Conservation (phyloP, 2,329 filamentous ascomycete genomes). For the Sarocladium strictum region DNA sequence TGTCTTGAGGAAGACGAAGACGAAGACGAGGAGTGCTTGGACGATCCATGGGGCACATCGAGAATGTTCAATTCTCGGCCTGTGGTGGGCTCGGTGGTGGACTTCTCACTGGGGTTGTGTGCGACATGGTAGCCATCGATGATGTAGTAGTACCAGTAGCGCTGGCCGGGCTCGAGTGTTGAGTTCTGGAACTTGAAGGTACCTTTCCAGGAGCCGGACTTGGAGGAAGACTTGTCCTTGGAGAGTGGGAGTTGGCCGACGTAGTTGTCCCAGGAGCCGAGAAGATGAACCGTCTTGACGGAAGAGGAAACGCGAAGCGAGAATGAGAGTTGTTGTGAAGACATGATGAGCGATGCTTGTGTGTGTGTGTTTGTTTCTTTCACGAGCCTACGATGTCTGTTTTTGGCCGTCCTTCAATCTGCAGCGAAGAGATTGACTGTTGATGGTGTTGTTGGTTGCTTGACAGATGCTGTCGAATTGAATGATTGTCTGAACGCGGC, state of each 20-base stretch:
- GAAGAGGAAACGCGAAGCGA: conserved; percentile 91
- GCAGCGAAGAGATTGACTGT: conserved; percentile 12
- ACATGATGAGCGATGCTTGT: conserved; percentile 54
- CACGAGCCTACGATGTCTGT: conserved; percentile 12
- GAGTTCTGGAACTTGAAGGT: conserved; percentile 91
- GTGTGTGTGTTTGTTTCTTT: background rate
- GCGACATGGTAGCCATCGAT: conserved; percentile 98
- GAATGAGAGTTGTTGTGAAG: conserved; percentile 90
- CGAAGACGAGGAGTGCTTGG: conserved; percentile 34
- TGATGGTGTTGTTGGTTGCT: conserved; percentile 10
- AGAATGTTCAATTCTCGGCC: conserved; percentile 97
- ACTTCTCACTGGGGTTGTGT: conserved; percentile 86
- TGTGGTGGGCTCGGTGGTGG: conserved; percentile 90
- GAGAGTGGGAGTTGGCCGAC: conserved; percentile 87
- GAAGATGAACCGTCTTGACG: conserved; percentile 95
- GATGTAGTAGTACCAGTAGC: conserved; percentile 99
- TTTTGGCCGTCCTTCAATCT: conserved; percentile 17
- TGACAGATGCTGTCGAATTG: conserved; percentile 13
- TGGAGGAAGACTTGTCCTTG: conserved; percentile 76
- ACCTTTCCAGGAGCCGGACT: conserved; percentile 89
- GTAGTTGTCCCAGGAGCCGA: conserved; percentile 99
- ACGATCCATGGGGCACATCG: conserved; percentile 63
- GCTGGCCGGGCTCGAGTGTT: conserved; percentile 79
- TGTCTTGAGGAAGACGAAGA: conserved; percentile 25
- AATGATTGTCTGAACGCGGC: conserved; percentile 22